A percentile compares a stretch with the other conserved stretches of the same genome.
Evolutionary conservation across 495 filamentous ascomycete species (phyloP).

Genomic region (Penicillium daleae): DNA sequence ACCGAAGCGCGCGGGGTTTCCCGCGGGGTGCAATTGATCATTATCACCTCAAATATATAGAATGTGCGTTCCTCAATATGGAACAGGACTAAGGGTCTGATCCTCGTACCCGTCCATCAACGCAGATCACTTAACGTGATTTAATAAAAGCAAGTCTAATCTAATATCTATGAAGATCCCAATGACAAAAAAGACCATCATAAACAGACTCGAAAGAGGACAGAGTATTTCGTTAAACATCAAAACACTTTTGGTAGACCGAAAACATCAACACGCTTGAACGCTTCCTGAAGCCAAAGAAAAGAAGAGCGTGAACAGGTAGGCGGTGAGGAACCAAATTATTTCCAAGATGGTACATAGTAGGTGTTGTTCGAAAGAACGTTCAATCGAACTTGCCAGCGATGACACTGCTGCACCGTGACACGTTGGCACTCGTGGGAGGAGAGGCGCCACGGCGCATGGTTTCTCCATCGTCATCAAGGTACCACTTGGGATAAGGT

Average conservation of each 20-base stretch:
- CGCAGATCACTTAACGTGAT: slow-evolving; percentile 19
- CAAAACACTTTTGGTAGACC: slow-evolving; percentile 29
- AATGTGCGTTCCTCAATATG: slow-evolving; percentile 4
- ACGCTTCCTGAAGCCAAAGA: slow-evolving; percentile 23
- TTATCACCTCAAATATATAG: slow-evolving; percentile 10
- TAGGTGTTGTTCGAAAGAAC: background rate
- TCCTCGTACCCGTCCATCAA: slow-evolving; percentile 3
- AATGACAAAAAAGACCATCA: background rate
- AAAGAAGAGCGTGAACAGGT: slow-evolving; percentile 16
- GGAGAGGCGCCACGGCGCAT: slow-evolving; percentile 45
- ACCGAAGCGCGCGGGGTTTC: background rate
- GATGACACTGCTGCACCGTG: slow-evolving; percentile 45
- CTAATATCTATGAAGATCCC: slow-evolving; percentile 18
- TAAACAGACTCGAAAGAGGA: slow-evolving; percentile 2
- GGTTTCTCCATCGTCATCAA: slow-evolving; percentile 42
- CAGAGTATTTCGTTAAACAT: slow-evolving; percentile 3
- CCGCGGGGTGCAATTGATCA: background rate
- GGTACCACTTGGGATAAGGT: slow-evolving; percentile 50
- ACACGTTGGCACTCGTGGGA: slow-evolving; percentile 46
- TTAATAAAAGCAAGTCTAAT: slow-evolving; percentile 19
- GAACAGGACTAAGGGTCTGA: background rate
- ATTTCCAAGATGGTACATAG: slow-evolving; percentile 3
- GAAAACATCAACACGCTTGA: slow-evolving; percentile 27
- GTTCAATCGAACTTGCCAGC: slow-evolving; percentile 38
- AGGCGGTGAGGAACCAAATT: slow-evolving; percentile 5